Evolutionary conservation across 192 early-diverging fungal species (phyloP).

Genomic region (Rhizophagus prolifer): DNA sequence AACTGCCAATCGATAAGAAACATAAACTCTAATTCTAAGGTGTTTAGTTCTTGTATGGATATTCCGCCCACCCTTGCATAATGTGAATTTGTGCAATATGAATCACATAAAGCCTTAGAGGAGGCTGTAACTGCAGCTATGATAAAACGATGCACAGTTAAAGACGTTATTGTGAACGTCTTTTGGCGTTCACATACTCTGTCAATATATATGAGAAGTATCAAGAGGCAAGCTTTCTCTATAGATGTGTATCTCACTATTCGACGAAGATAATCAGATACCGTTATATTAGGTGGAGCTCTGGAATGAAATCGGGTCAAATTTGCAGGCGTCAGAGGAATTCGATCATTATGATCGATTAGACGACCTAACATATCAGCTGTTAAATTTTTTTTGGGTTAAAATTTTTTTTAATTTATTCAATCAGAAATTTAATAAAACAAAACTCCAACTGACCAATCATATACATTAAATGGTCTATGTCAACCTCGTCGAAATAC

Average conservation of each 20-base stretch:
- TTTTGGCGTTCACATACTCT: conserved; percentile 71
- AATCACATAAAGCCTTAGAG: conserved; percentile 88
- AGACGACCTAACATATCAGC: conserved; percentile 62
- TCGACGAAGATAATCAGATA: conserved; percentile 86
- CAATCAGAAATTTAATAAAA: not conserved
- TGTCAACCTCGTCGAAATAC: conserved; percentile 28
- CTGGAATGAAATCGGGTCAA: conserved; percentile 96
- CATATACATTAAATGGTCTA: conserved; percentile 31
- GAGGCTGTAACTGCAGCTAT: conserved; percentile 86
- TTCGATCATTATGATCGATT: conserved; percentile 59
- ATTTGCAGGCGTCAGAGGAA: conserved; percentile 57
- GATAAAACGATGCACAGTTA: conserved; percentile 93
- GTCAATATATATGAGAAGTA: conserved; percentile 94
- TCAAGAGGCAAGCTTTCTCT: conserved; percentile 83
- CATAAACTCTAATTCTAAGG: conserved; percentile 89
- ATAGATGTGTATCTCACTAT: conserved; percentile 90
- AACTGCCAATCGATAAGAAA: conserved; percentile 90
- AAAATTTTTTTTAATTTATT: no score
- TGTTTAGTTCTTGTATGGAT: conserved; percentile 88
- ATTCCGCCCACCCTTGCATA: conserved; percentile 97
- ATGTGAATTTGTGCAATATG: conserved; percentile 92
- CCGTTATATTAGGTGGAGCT: conserved; percentile 81
- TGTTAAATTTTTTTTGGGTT: conserved; percentile 1
- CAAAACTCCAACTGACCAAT: conserved; percentile 26
- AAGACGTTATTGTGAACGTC: conserved; percentile 87